Evolutionary conservation across 768 basidiomycete genomes (phyloP), one percentile per base, ranked within the genome.

Genomic region (Hydnomerulius pinastri): DNA sequence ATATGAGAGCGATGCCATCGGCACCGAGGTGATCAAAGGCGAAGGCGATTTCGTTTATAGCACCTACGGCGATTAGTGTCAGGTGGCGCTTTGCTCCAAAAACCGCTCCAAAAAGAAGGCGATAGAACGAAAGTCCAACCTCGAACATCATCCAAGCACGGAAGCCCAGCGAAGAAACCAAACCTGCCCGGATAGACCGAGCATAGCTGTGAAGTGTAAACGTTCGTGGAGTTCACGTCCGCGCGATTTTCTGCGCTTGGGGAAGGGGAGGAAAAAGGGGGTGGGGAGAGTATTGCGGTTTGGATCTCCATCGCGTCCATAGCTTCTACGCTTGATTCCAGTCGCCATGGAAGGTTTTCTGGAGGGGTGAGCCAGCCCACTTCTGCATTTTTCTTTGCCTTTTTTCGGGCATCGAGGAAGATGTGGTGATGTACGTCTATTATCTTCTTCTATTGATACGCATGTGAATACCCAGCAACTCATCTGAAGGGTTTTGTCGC

Each of bases 341-440:
- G 78, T 13, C 62, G 71, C 88, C 87, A 89, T 15, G 86, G 86
- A 23, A 88, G 64, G 59, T 83, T 82, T 55, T 77, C 86, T 30
- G 70, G 55, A 1, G 87, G 86, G 1, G 83, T 81, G 46, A 68
- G 72, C 81, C 83, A 90, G 17, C 86, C 86, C 18, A 83, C 63
- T 10, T 71, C 59, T 10, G 62, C 51, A 51, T 80, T 81, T 32
- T 66, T 66, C 21, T 68, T 68, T 23, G 60, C 66, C 57, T 87
- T 85, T 53, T 75, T 53, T 39, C 82, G 65, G 40, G 75, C 71
- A 13, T 75, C 62, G 3, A 85, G 77, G 58, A 90, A 88, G 61
- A 81, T 81, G 60, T 90, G 88, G 67, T 90, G 88, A 60, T 91
- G 88, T n/a, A 89, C 68, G 64, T 91, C 88, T 57, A 91, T 55